Percentiles rank a stretch among this genome's conserved stretches.
Conservation (phyloP, 2,329 filamentous ascomycete genomes). For the Botrytis porri region DNA sequence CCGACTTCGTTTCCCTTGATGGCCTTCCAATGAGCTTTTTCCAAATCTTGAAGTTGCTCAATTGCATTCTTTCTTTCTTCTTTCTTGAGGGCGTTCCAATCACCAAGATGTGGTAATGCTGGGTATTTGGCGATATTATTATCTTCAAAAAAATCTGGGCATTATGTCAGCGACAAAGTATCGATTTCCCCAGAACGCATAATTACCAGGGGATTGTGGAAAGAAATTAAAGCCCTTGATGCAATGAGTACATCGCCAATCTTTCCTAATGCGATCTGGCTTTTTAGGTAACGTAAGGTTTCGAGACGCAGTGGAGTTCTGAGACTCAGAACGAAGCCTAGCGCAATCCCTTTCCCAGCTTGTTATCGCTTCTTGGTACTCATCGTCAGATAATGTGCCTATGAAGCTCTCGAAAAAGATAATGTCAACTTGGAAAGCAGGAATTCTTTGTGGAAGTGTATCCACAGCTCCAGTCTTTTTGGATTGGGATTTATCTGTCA, state of each 20-base stretch:
- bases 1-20: background rate
- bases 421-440: background rate
- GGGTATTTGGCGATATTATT: background rate
- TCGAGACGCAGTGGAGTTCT: no score
- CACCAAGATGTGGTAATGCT: background rate
- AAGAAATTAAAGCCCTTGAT: background rate
- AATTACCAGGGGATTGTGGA: background rate
- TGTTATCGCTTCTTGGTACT: background rate
- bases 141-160: background rate
- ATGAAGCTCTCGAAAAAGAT: background rate
- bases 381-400: background rate
- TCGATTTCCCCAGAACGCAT: background rate
- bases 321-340: background rate
- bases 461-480: background rate
- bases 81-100: background rate
- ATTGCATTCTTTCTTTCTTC: background rate
- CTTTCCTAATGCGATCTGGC: background rate
- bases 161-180: background rate
- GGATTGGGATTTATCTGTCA: background rate
- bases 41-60: background rate
- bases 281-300: background rate
- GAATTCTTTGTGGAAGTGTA: background rate
- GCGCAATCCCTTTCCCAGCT: background rate
- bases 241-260: background rate
- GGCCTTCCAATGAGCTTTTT: background rate